Percentiles rank a stretch among this genome's conserved stretches.
These are phyloP conservation scores for Linum trigynum DNA, from an alignment of 345 rosid species.

Conservation along the genomic window DNA sequence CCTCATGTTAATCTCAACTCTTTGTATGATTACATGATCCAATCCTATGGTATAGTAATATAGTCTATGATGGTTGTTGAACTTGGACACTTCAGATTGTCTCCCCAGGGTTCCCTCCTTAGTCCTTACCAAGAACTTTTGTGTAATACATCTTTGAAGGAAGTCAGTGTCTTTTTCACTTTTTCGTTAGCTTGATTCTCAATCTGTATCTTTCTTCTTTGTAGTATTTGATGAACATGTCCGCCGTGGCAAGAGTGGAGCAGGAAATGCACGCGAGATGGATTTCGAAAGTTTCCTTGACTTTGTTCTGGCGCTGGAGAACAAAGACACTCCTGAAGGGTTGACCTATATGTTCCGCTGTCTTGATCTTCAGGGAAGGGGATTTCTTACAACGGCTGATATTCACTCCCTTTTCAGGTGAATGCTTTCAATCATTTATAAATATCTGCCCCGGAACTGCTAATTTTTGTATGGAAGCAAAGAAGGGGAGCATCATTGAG, in stretches of 20 bases:
- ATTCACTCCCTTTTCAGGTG: constrained; percentile 98
- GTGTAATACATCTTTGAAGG: neutral
- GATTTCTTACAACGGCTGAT: constrained; percentile 90
- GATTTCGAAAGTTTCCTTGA: constrained; percentile 88
- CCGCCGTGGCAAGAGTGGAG: constrained; percentile 62
- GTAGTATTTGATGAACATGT: constrained; percentile 94
- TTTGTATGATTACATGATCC: too few relatives aligned
- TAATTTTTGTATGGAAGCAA: constrained; percentile 48
- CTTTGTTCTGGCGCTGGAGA: constrained; percentile 92
- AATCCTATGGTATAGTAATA: neutral
- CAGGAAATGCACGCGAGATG: constrained; percentile 82
- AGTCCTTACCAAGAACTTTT: too few relatives aligned
- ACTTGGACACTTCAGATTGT: neutral
- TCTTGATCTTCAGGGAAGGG: constrained; percentile 84
- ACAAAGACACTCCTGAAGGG: constrained; percentile 96
- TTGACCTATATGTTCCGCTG: constrained; percentile 86
- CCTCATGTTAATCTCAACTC: neutral
- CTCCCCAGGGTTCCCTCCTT: neutral
- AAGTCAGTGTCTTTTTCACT: neutral
- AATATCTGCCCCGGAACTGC: neutral
- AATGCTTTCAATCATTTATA: constrained; percentile 1
- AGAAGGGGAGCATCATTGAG: constrained; percentile 85
- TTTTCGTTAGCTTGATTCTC: neutral
- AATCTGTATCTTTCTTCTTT: constrained; percentile 10
- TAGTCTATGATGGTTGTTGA: neutral